Evolutionary conservation across 768 basidiomycete genomes (phyloP).

Genomic region (Lactifluus rugatus): DNA sequence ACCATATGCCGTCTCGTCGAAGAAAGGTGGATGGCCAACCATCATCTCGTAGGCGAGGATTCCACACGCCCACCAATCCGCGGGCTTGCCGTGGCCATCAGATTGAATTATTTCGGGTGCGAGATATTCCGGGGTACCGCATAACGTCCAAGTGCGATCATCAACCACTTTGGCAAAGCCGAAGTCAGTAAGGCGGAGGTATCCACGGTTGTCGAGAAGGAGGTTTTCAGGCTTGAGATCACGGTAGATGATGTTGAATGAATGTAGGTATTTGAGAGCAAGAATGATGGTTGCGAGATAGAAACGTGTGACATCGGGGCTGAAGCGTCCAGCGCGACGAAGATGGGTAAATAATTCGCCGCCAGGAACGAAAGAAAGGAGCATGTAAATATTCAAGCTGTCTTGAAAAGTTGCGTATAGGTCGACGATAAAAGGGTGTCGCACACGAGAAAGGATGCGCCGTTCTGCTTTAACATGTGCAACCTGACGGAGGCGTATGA

Average conservation of each 20-base stretch:
- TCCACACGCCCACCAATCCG: conserved; percentile 99
- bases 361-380: conserved; percentile 92
- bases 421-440: conserved; percentile 95
- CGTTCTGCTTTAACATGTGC: conserved; percentile 98
- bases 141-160: conserved; percentile 96
- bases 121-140: conserved; percentile 92
- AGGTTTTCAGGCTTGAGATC: conserved; percentile 99
- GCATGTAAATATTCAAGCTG: conserved; percentile 94
- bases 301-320: conserved; percentile 95
- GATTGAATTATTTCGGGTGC: conserved; percentile 98
- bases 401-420: conserved; percentile 95
- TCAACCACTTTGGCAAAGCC: conserved; percentile 97
- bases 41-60: conserved; percentile 98
- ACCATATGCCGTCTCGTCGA: conserved; percentile 93
- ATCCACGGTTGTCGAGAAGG: conserved; percentile 87
- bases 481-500: conserved; percentile 86
- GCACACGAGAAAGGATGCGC: conserved; percentile 81
- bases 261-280: conserved; percentile 89
- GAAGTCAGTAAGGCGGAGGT: conserved; percentile 93
- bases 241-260: conserved; percentile 95
- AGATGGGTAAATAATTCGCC: conserved; percentile 97
- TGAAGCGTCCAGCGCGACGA: conserved; percentile 88
- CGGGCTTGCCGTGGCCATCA: conserved; percentile 95
- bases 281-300: conserved; percentile 95
- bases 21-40: conserved; percentile 97